phyloP scores from a whole-genome alignment of 371 early-diverging fungal species.

The Apophysomyces variabilis region DNA sequence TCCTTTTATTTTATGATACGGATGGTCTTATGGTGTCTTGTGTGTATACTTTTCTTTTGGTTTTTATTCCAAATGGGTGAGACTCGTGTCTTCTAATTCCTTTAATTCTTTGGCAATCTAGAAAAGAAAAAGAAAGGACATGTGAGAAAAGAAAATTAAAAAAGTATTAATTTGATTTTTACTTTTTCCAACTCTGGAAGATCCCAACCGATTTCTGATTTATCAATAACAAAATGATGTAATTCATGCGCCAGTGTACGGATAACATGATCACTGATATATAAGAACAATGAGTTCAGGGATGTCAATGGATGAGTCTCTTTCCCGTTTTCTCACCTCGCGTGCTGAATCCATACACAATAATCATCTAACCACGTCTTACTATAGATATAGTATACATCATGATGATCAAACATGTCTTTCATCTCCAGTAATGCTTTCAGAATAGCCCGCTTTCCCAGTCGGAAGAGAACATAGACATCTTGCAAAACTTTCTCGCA shows the following conservation, averaged over 20 bases:
- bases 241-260: constrained; percentile 80
- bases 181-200: constrained; percentile 75
- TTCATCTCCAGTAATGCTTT: constrained; percentile 81
- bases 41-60: constrained; percentile 7
- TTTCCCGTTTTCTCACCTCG: constrained; percentile 43
- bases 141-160: neutral
- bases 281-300: too few species aligned
- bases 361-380: constrained; percentile 93
- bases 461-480: constrained; percentile 78
- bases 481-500: constrained; percentile 77
- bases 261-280: constrained; percentile 66
- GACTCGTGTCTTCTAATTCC: constrained; percentile 16
- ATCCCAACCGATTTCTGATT: constrained; percentile 74
- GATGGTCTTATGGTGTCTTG: too few species aligned
- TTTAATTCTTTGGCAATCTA: constrained; percentile 4
- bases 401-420: constrained; percentile 82
- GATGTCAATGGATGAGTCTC: too few species aligned
- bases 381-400: constrained; percentile 84
- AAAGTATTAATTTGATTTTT: constrained; percentile 7
- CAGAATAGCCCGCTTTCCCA: constrained; percentile 83
- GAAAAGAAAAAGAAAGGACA: neutral
- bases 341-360: constrained; percentile 93
- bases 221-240: constrained; percentile 70
- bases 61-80: constrained; percentile 1
- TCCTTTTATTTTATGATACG: too few species aligned